Evolutionary conservation across 345 rosid species (phyloP), one percentile per base, ranked within the genome.

Genomic region (thale cress (Arabidopsis thaliana)): DNA sequence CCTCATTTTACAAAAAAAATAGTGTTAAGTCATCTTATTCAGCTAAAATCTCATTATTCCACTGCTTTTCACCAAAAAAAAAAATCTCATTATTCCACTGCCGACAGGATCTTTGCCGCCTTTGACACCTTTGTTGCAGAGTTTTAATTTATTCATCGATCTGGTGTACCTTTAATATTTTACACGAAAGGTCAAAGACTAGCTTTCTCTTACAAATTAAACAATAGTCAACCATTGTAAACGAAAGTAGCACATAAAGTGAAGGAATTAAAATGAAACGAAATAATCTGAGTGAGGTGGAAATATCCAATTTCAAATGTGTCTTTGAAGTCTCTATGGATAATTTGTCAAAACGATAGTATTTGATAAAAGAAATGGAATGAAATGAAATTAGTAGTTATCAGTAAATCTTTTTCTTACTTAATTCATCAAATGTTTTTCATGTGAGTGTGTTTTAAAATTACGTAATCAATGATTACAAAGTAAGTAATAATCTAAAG

Each of bases 31-130:
- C 0, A 44, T 44, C 14, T 7, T 7, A 14, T 28, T 28, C 32
- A 28, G 4, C 45, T 16, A 24, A 52, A 38, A 8, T 25, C 16
- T 40, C 38, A 53, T 6, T 52, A 38, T 67, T 41, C 41, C 63
- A 32, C 32, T 69, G 73, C 7, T 16, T 16, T 16, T 16, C 20
- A 16, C 20, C 20, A 16, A 16, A 16, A 16, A 16, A 16, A 16
- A 24, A 52, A 38, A 8, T 25, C 16, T 40, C 38, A 53, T 6
- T 52, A 38, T 67, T 41, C 41, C 63, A 32, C 32, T 69, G 73
- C 7, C 20, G 42, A 55, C 30, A 33, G 13, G 33, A 69, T 69
- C 61, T 67, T 50, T 52, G 16, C 61, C 3, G 37, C 72, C 49
- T 34, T 67, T 67, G 48, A 37, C 46, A 23, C 48, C 25, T 38